phyloP scores from a whole-genome alignment of 108 stramenopile genomes.

The Cyclotella choctawhatcheeana region DNA sequence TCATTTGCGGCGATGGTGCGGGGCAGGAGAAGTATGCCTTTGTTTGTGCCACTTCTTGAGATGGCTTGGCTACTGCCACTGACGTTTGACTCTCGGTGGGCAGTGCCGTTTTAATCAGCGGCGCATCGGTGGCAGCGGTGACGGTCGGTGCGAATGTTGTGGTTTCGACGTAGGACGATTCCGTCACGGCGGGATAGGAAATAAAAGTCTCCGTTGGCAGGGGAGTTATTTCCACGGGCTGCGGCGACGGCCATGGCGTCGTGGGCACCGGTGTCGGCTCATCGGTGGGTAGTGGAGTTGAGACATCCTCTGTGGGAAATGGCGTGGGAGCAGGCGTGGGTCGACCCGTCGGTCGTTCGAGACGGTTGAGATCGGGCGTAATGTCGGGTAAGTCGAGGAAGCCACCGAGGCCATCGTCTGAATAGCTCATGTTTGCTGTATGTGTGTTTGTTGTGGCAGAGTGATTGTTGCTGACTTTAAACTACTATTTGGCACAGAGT shows the following conservation, averaged over 20 bases:
- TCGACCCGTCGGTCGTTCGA: conserved; percentile 1
- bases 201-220: background rate
- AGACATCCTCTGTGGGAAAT: background rate
- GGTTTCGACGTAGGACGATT: background rate
- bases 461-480: background rate
- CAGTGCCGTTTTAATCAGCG: background rate
- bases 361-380: background rate
- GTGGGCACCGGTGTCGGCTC: background rate
- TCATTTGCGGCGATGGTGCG: conserved; percentile 3
- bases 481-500: background rate
- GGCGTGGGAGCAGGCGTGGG: conserved; percentile 1
- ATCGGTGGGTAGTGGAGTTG: background rate
- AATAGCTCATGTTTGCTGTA: background rate
- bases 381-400: conserved; percentile 8
- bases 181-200: background rate
- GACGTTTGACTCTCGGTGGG: background rate
- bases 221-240: background rate
- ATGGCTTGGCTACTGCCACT: background rate
- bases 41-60: background rate
- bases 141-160: background rate
- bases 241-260: background rate
- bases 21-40: conserved; percentile 35
- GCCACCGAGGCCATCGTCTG: background rate
- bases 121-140: background rate
- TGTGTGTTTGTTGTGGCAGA: background rate